Conservation (phyloP, 257 asterid genomes). For the Avicennia marina region DNA sequence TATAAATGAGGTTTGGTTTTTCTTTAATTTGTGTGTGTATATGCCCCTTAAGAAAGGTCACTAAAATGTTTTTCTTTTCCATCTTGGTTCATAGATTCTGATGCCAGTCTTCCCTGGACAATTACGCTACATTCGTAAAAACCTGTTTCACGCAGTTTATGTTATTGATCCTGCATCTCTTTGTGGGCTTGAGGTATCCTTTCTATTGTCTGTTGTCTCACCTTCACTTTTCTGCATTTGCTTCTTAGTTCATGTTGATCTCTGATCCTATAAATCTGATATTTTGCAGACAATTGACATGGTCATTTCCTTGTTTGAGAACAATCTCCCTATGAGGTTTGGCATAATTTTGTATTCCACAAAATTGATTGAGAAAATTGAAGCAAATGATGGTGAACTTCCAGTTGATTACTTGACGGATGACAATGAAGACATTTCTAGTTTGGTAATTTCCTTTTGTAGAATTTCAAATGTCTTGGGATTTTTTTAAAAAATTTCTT, state of each 20-base stretch:
- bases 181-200: slow-evolving; percentile 88
- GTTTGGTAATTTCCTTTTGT: slow-evolving; percentile 56
- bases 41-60: neutral
- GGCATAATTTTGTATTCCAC: slow-evolving; percentile 88
- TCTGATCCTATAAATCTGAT: slow-evolving; percentile 19
- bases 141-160: slow-evolving; percentile 87
- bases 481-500: neutral
- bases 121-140: slow-evolving; percentile 93
- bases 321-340: slow-evolving; percentile 84
- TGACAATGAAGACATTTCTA: slow-evolving; percentile 64
- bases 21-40: neutral
- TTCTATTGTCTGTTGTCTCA: neutral
- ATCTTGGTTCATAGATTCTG: slow-evolving; percentile 55
- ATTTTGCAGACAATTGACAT: slow-evolving; percentile 67
- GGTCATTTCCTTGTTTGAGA: slow-evolving; percentile 78
- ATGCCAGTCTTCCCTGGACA: slow-evolving; percentile 99
- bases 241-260: slow-evolving; percentile 23
- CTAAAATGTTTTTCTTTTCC: slow-evolving; percentile 18
- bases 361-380: slow-evolving; percentile 59
- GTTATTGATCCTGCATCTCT: slow-evolving; percentile 85
- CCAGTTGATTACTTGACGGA: slow-evolving; percentile 44
- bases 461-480: neutral
- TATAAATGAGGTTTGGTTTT: slow-evolving; percentile 66
- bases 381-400: slow-evolving; percentile 64
- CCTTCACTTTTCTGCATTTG: slow-evolving; percentile 5